These are phyloP conservation scores for Calonectria montana DNA, from an alignment of 2,329 filamentous ascomycete genomes.

Conservation along the genomic window DNA sequence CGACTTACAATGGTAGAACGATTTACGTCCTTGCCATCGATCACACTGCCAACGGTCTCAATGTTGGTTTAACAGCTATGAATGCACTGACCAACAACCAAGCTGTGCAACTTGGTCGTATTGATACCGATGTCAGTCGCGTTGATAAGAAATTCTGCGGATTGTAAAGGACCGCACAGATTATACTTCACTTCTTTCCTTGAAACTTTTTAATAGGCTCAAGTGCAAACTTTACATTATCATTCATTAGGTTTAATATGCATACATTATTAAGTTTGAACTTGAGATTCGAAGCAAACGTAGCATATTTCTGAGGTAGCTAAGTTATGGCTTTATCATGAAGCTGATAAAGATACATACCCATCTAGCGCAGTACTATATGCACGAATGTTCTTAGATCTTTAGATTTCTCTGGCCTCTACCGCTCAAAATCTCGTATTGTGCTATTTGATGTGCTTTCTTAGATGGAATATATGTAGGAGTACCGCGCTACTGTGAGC, in stretches of 20 bases:
- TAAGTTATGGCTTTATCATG: not conserved
- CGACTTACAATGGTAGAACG: slow-evolving; percentile 62
- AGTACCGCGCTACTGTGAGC: too few species aligned
- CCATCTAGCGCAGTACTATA: too few species aligned
- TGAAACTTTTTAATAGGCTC: slow-evolving; percentile 27
- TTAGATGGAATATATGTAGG: too few species aligned
- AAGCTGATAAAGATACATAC: too few species aligned
- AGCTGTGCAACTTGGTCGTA: slow-evolving; percentile 60
- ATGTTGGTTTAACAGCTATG: slow-evolving; percentile 67
- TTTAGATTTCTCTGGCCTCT: too few species aligned
- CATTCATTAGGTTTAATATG: slow-evolving; percentile 30
- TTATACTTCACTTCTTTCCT: slow-evolving; percentile 34
- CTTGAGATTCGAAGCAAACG: not conserved
- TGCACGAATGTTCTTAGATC: too few species aligned
- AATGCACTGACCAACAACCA: slow-evolving; percentile 65
- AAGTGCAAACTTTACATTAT: slow-evolving; percentile 35
- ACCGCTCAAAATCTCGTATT: too few species aligned
- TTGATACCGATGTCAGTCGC: slow-evolving; percentile 62
- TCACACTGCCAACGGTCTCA: slow-evolving; percentile 61
- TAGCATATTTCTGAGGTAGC: not conserved
- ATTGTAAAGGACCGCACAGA: slow-evolving; percentile 41
- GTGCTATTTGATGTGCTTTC: too few species aligned
- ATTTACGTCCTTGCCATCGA: slow-evolving; percentile 69
- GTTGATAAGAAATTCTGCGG: slow-evolving; percentile 58
- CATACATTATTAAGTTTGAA: slow-evolving; percentile 12